A percentile compares a stretch with the other conserved stretches of the same genome.
Evolutionary conservation across 345 rosid genomes (phyloP).

Genomic region (Cardamine occulta): DNA sequence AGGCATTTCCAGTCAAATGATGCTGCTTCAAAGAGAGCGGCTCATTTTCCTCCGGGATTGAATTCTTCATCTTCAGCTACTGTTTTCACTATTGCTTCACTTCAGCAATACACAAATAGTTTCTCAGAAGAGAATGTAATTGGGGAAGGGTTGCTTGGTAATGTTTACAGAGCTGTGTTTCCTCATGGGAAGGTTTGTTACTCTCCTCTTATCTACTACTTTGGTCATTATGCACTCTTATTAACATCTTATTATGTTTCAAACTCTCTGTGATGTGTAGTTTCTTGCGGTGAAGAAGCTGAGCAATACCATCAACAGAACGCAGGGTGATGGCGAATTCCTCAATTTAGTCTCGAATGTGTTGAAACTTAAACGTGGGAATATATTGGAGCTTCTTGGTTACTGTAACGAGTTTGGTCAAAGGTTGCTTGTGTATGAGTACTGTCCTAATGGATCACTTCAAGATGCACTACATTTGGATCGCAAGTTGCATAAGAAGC

Average conservation of each 20-base stretch:
- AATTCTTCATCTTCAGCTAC: slow-evolving; percentile 48
- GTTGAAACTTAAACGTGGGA: slow-evolving; percentile 65
- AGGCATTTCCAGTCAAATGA: slow-evolving; percentile 42
- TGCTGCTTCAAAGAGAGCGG: slow-evolving; percentile 51
- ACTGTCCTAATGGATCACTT: slow-evolving; percentile 68
- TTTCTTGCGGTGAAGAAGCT: slow-evolving; percentile 84
- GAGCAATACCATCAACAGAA: slow-evolving; percentile 50
- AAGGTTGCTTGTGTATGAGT: slow-evolving; percentile 69
- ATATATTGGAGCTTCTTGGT: slow-evolving; percentile 77
- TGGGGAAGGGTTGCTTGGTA: slow-evolving; percentile 80
- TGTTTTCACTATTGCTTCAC: slow-evolving; percentile 70
- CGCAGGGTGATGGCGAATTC: slow-evolving; percentile 65
- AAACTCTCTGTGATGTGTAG: slow-evolving; percentile 44
- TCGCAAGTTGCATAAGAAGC: slow-evolving; percentile 58
- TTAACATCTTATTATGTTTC: neutral
- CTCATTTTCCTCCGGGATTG: slow-evolving; percentile 47
- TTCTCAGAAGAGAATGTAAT: slow-evolving; percentile 75
- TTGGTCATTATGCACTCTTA: slow-evolving; percentile 10
- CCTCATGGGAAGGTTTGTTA: slow-evolving; percentile 72
- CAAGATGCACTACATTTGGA: slow-evolving; percentile 79
- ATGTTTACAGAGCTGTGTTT: slow-evolving; percentile 77
- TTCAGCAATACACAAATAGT: slow-evolving; percentile 81
- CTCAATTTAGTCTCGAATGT: slow-evolving; percentile 57
- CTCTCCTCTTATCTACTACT: slow-evolving; percentile 2
- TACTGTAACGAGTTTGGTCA: slow-evolving; percentile 85